Base-by-base conservation (phyloP, 2,329 filamentous ascomycete genomes). In the Nothophaeocryptopus gaeumannii region DNA sequence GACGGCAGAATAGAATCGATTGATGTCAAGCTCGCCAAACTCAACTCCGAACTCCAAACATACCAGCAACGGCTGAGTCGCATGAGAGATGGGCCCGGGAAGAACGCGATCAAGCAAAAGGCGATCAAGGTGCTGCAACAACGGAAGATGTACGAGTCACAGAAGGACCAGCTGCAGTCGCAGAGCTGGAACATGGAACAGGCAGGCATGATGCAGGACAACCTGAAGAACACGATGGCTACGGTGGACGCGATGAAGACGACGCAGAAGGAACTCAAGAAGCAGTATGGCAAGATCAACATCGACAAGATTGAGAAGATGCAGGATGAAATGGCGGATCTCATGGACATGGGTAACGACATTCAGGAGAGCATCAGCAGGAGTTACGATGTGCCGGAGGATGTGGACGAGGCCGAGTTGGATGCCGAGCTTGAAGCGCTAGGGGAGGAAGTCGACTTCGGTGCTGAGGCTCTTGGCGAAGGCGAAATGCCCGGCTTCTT, bases 131-230 rank as follows among this genome's bases (percentile, higher is more conserved):
- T 97, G 9, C 84, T 97, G 2, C 89, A 96, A 74, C 87, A 90
- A 51, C 86, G 92, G 61, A 96, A 95, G 69, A 86, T 91, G 72
- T 95, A 96, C 82, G 93, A 99, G 73, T 79, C 82, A 3, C 90
- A 96, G 72, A 89, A 92, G 58, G 90, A 96, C 65, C 91, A 97
- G 73, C 83, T 97, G 46, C 88, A 95, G 73, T 81, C 86, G 58
- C 93, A 99, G 74, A 89, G 89, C 15, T 97, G 91, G 91, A 97
- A 97, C 74, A 96, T 99, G 91, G 91, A 97, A 74, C 91, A 96
- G 73, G 91, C 92, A 2, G 87, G 88, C 68, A 95, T 91, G 80
- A 96, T 97, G 92, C 90, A 95, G 75, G 92, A 97, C 74, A 97
- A 97, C 67, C 81, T 99, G 45, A 93, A 95, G 71, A 97, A 97